phyloP scores from a whole-genome alignment of 1,139 yeast genomes.

The Scheffersomyces insectosa region DNA sequence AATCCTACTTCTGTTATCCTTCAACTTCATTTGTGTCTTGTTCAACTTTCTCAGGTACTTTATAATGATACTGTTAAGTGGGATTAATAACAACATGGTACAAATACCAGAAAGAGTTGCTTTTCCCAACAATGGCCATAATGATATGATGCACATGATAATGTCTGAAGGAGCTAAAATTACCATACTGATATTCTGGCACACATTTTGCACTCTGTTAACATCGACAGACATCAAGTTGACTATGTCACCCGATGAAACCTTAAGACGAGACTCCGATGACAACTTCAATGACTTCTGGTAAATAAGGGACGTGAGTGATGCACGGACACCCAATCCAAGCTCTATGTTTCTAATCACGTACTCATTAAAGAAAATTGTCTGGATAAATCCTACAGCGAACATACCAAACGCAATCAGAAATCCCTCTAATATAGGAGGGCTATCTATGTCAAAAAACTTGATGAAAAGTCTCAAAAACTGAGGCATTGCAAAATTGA shows the following conservation, averaged over 20 bases:
- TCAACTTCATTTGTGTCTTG: constrained; percentile 65
- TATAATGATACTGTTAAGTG: constrained; percentile 55
- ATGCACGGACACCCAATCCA: constrained; percentile 52
- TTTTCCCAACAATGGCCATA: constrained; percentile 60
- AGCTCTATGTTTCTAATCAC: constrained; percentile 53
- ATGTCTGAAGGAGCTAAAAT: constrained; percentile 63
- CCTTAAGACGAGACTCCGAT: constrained; percentile 42
- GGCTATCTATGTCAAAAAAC: constrained; percentile 40
- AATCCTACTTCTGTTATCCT: constrained; percentile 58
- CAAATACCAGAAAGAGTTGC: constrained; percentile 63
- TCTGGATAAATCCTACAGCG: constrained; percentile 43
- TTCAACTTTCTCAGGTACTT: constrained; percentile 48
- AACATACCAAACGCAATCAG: constrained; percentile 55
- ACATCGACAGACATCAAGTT: constrained; percentile 63
- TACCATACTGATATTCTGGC: constrained; percentile 53
- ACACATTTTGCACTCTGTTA: constrained; percentile 52
- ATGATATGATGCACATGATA: constrained; percentile 51
- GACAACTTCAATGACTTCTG: constrained; percentile 52
- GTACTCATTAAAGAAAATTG: constrained; percentile 52
- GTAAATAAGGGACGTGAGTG: constrained; percentile 51
- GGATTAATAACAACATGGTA: constrained; percentile 56
- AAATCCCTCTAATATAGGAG: constrained; percentile 52
- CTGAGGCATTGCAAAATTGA: constrained; percentile 59
- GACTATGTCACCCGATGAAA: constrained; percentile 58
- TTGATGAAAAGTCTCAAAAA: constrained; percentile 49